phyloP scores from a whole-genome alignment of 2,329 filamentous ascomycete genomes.

The Myriosclerotinia duriaeana region DNA sequence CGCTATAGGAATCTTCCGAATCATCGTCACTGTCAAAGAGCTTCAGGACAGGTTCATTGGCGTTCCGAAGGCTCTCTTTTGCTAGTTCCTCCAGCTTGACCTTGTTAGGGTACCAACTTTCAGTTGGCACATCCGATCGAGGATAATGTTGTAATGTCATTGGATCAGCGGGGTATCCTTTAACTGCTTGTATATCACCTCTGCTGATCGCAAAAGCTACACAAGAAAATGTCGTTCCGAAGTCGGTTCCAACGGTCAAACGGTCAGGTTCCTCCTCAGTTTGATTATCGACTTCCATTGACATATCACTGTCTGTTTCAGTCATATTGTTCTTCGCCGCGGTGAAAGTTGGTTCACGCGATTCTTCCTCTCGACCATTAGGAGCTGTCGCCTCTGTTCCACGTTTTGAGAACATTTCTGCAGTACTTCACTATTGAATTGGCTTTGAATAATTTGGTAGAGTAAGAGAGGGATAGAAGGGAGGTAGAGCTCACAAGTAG shows the following conservation, averaged over 20 bases:
- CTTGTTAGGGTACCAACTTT: slow-evolving; percentile 27
- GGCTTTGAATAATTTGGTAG: background rate
- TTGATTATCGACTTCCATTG: slow-evolving; percentile 13
- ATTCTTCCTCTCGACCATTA: background rate
- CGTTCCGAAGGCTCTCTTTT: background rate
- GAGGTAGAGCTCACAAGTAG: too few relatives aligned
- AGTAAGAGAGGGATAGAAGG: too few relatives aligned
- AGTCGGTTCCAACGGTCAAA: slow-evolving; percentile 28
- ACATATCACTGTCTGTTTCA: background rate
- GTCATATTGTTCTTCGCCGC: background rate
- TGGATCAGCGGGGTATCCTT: slow-evolving; percentile 26
- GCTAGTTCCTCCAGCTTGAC: slow-evolving; percentile 10
- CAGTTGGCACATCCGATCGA: slow-evolving; percentile 27
- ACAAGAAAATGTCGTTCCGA: slow-evolving; percentile 30
- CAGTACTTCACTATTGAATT: background rate
- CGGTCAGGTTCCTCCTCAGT: slow-evolving; percentile 7
- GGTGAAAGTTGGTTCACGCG: slow-evolving; percentile 1
- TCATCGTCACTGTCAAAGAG: background rate
- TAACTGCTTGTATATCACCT: slow-evolving; percentile 20
- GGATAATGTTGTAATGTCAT: slow-evolving; percentile 4
- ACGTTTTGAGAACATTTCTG: background rate
- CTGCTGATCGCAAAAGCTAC: slow-evolving; percentile 25
- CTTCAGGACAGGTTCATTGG: background rate
- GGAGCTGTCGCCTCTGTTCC: background rate
- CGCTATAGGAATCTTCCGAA: background rate